Conservation (phyloP, 192 early-diverging fungal species). For the Mortierella hygrophila region DNA sequence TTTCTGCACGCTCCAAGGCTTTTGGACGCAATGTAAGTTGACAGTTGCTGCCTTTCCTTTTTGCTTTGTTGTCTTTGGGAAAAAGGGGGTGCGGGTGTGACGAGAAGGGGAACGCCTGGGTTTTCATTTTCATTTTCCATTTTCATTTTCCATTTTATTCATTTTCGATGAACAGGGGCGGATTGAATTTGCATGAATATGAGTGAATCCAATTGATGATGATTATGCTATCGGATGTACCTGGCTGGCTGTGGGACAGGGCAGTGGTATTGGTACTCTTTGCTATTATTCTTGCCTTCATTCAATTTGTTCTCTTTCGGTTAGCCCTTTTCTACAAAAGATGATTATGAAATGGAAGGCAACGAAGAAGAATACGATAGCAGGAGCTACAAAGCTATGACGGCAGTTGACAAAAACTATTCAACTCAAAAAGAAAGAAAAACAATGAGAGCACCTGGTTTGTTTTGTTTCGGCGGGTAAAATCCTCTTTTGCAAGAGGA, state of each 20-base stretch:
- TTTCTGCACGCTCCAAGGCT: constrained; percentile 28
- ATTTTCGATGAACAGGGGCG: neutral
- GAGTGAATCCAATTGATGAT: neutral
- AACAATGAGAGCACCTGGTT: neutral
- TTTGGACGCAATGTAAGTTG: constrained; percentile 49
- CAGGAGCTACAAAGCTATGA: neutral
- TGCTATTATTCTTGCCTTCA: neutral
- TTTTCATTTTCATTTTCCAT: neutral
- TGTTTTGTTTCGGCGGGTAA: neutral
- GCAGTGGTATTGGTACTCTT: neutral
- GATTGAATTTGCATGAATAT: neutral
- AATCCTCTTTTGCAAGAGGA: neutral
- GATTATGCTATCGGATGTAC: neutral
- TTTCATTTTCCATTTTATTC: neutral
- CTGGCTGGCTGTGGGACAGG: neutral
- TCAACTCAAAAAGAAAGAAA: too few species aligned
- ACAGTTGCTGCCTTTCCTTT: neutral
- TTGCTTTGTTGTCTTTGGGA: neutral
- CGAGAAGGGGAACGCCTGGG: neutral
- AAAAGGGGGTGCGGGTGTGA: neutral
- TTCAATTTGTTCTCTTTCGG: neutral
- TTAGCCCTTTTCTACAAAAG: neutral
- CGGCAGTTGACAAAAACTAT: neutral
- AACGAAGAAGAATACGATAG: neutral
- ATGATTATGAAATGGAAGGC: neutral